Evolutionary conservation across 2,329 filamentous ascomycete species (phyloP).

Genomic region (Diplodia seriata): DNA sequence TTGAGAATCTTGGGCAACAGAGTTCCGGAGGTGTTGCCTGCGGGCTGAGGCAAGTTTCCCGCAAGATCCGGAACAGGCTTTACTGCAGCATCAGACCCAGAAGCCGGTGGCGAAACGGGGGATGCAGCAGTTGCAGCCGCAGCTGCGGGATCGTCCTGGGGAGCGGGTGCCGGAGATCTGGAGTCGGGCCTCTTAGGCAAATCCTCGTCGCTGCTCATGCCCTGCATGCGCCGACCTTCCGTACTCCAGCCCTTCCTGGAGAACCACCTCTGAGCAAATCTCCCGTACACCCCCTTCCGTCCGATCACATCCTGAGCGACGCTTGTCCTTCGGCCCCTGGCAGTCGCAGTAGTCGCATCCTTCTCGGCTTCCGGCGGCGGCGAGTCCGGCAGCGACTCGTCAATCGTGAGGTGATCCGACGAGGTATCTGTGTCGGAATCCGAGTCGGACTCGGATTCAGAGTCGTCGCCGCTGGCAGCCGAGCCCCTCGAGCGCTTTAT

Average conservation of each 20-base stretch:
- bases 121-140: not conserved
- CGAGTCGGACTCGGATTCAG: constrained; percentile 40
- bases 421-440: constrained; percentile 42
- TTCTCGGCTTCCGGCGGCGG: constrained; percentile 44
- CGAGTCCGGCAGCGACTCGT: constrained; percentile 44
- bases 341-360: constrained; percentile 39
- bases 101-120: constrained; percentile 22
- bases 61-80: constrained; percentile 12
- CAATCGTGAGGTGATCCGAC: constrained; percentile 43
- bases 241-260: constrained; percentile 81
- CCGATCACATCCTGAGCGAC: constrained; percentile 89
- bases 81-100: constrained; percentile 16
- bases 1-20: constrained; percentile 84
- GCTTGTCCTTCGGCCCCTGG: constrained; percentile 54
- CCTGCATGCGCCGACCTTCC: constrained; percentile 72
- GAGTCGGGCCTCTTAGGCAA: constrained; percentile 35
- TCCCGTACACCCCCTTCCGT: constrained; percentile 81
- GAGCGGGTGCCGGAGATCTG: constrained; percentile 18
- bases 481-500: constrained; percentile 48
- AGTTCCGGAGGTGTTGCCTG: constrained; percentile 38
- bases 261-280: constrained; percentile 92
- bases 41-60: constrained; percentile 5
- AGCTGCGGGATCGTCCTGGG: constrained; percentile 20
- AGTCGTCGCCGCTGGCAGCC: constrained; percentile 42
- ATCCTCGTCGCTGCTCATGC: constrained; percentile 65